Percentiles rank a stretch among this genome's conserved stretches.
Conservation (phyloP, 2,329 filamentous ascomycete genomes). For the Myriosclerotinia scirpicola region DNA sequence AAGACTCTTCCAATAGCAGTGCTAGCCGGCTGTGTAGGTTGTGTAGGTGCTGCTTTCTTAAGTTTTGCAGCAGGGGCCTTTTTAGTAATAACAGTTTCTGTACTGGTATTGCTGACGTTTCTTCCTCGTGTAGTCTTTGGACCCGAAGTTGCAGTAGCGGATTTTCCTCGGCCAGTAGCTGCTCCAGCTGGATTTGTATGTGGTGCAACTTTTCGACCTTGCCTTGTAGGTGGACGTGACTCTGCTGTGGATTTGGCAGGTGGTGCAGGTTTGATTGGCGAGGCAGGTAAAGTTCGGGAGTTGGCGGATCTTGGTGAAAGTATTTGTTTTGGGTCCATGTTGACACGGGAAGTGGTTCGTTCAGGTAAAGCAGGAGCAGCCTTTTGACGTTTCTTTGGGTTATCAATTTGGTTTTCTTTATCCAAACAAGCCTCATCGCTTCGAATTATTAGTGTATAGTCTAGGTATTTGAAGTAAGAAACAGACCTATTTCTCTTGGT, state of each 20-base stretch:
- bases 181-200: slow-evolving; percentile 25
- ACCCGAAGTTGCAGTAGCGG: slow-evolving; percentile 42
- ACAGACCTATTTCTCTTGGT: slow-evolving; percentile 55
- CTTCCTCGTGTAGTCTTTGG: slow-evolving; percentile 52
- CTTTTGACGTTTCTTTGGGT: slow-evolving; percentile 65
- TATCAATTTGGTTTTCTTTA: slow-evolving; percentile 73
- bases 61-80: slow-evolving; percentile 39
- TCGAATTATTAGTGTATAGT: not conserved
- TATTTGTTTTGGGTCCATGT: slow-evolving; percentile 56
- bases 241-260: slow-evolving; percentile 56
- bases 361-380: slow-evolving; percentile 41
- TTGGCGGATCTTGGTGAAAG: slow-evolving; percentile 84
- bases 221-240: slow-evolving; percentile 54
- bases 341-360: slow-evolving; percentile 45
- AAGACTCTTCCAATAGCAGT: slow-evolving; percentile 40
- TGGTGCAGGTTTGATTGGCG: slow-evolving; percentile 43
- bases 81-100: slow-evolving; percentile 53
- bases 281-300: slow-evolving; percentile 51
- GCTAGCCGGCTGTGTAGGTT: slow-evolving; percentile 45
- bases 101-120: slow-evolving; percentile 58
- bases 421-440: slow-evolving; percentile 66
- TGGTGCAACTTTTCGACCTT: slow-evolving; percentile 43
- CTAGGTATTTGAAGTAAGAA: slow-evolving; percentile 8
- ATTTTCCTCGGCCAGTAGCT: slow-evolving; percentile 33
- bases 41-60: slow-evolving; percentile 55